These are phyloP conservation scores for Pichia sp. DNA, from an alignment of 1,139 yeast genomes.

Conservation along the genomic window DNA sequence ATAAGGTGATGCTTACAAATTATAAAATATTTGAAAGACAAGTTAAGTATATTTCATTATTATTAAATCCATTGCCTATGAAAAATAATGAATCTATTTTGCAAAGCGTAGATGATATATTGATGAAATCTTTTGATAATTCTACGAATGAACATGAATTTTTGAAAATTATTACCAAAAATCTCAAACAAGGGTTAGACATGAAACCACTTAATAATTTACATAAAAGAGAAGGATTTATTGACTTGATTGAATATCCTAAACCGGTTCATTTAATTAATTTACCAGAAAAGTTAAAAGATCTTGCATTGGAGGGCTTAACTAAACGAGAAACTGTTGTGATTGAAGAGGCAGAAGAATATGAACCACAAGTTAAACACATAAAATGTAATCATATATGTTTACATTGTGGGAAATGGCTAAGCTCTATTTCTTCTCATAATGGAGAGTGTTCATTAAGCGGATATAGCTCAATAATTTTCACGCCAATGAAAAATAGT, in stretches of 20 bases:
- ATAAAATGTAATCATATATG: conserved; percentile 17
- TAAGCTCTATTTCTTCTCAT: conserved; percentile 14
- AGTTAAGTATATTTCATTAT: conserved; percentile 14
- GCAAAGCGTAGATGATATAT: conserved; percentile 11
- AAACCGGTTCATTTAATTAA: conserved; percentile 18
- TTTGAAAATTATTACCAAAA: neutral
- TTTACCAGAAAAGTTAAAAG: conserved; percentile 24
- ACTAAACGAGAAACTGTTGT: too few relatives aligned
- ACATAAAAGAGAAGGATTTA: conserved; percentile 8
- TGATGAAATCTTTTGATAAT: neutral
- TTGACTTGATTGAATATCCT: conserved; percentile 20
- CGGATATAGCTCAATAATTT: conserved; percentile 19
- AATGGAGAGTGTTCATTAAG: conserved; percentile 20
- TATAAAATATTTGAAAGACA: conserved; percentile 19
- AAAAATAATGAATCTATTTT: conserved; percentile 1
- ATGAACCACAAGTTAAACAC: neutral
- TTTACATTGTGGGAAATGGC: conserved; percentile 24
- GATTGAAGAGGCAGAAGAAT: too few relatives aligned
- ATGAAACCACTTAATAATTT: conserved; percentile 4
- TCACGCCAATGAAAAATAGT: conserved; percentile 25
- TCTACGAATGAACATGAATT: neutral
- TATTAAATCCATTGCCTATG: conserved; percentile 17
- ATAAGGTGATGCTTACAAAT: conserved; percentile 18
- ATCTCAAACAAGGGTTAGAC: neutral
- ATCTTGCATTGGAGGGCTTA: conserved; percentile 14